Percentiles rank a stretch among this genome's conserved stretches.
Conservation (phyloP, 352 stramenopile genomes). For the Elongisporangium anandrum region DNA sequence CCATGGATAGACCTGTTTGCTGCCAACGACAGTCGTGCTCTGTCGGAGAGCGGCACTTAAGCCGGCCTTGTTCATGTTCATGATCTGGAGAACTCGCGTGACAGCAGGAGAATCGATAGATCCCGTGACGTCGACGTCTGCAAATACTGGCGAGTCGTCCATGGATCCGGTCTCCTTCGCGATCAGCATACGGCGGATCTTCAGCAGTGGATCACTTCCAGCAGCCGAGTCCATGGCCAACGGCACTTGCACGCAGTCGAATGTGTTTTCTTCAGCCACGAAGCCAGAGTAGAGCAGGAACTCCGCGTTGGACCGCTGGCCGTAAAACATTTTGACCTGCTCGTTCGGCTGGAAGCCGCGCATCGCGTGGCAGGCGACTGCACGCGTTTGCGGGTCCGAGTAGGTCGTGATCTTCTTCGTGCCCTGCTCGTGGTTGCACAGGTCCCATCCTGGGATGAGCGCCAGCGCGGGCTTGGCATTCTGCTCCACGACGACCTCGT, state of each 20-base stretch:
- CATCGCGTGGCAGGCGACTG: constrained; percentile 41
- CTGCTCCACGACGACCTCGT: constrained; percentile 28
- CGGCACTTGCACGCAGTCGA: constrained; percentile 20
- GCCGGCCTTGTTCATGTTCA: constrained; percentile 26
- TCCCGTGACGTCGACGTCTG: constrained; percentile 18
- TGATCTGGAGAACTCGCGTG: constrained; percentile 26
- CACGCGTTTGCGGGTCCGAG: constrained; percentile 18
- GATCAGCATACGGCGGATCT: constrained; percentile 41
- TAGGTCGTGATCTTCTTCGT: constrained; percentile 38
- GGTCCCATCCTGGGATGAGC: constrained; percentile 59
- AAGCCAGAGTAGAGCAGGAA: constrained; percentile 60
- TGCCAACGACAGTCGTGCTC: constrained; percentile 13
- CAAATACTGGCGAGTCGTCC: constrained; percentile 10
- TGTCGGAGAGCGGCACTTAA: constrained; percentile 21
- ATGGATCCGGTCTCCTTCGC: constrained; percentile 26
- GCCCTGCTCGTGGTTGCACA: constrained; percentile 55
- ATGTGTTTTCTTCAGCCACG: constrained; percentile 30
- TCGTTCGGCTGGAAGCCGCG: constrained; percentile 25
- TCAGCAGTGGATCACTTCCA: constrained; percentile 22
- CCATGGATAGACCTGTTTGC: constrained; percentile 17
- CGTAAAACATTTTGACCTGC: constrained; percentile 61
- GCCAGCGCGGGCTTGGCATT: constrained; percentile 24
- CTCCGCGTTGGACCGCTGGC: constrained; percentile 43
- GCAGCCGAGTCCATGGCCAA: constrained; percentile 9
- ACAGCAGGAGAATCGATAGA: constrained; percentile 18